Conservation (phyloP, 768 basidiomycete genomes). For the Mrakia frigida region DNA sequence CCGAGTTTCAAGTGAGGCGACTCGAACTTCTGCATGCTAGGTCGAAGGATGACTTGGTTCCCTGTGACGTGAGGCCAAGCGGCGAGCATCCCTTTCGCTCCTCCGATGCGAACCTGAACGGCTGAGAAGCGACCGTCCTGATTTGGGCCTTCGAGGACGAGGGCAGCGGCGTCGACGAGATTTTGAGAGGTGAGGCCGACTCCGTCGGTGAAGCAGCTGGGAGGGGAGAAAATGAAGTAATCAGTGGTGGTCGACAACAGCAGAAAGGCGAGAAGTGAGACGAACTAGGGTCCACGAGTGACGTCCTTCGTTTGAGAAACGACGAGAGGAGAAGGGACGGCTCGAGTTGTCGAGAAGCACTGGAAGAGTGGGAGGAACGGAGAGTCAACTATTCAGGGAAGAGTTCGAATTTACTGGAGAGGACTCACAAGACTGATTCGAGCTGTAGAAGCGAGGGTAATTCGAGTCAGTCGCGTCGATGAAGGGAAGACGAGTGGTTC, state of each 20-base stretch:
- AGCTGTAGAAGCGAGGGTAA: neutral
- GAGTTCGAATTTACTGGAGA: neutral
- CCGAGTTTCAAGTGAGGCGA: neutral
- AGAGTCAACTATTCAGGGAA: neutral
- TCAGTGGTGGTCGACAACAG: too few relatives aligned
- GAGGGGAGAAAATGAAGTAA: neutral
- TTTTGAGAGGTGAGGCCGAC: conserved; percentile 18
- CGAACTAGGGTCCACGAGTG: neutral
- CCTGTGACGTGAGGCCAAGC: conserved; percentile 5
- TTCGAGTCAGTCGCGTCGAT: too few relatives aligned
- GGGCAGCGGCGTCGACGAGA: neutral
- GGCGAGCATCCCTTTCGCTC: conserved; percentile 24
- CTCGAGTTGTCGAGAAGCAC: conserved; percentile 22
- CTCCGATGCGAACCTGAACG: conserved; percentile 27
- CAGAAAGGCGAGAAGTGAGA: too few relatives aligned
- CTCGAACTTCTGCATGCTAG: conserved; percentile 26
- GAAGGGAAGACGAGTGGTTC: too few relatives aligned
- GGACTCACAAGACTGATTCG: neutral
- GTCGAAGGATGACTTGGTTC: conserved; percentile 1
- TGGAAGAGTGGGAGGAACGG: neutral
- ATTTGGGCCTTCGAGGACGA: neutral
- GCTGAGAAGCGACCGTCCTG: conserved; percentile 9
- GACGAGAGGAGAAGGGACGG: neutral
- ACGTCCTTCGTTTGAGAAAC: conserved; percentile 3
- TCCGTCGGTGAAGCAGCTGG: conserved; percentile 30